Conservation (phyloP, 352 stramenopile species). For the Blastocystis sp. region DNA sequence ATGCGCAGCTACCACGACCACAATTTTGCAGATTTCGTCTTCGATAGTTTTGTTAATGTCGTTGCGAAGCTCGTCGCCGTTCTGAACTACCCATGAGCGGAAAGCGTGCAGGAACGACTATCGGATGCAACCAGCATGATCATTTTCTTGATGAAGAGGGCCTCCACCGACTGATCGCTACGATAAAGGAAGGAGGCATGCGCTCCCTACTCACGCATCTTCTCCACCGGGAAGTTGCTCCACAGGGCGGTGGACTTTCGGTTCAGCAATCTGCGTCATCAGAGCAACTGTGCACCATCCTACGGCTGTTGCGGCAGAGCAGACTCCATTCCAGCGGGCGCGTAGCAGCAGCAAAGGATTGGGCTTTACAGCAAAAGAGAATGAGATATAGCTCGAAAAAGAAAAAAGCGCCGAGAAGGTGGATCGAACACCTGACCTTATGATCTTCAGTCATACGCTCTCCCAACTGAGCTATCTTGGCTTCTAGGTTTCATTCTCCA, state of each 20-base stretch:
- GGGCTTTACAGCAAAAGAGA: too few species aligned
- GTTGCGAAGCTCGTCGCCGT: background rate
- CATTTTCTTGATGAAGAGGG: conserved; percentile 41
- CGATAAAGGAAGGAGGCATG: background rate
- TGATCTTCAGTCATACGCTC: conserved; percentile 70
- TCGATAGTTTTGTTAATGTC: conserved; percentile 24
- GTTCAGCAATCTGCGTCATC: background rate
- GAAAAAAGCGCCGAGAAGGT: conserved; percentile 69
- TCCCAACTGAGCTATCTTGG: conserved; percentile 70
- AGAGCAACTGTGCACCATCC: too few species aligned
- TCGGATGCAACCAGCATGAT: conserved; percentile 20
- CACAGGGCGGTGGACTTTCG: conserved; percentile 12
- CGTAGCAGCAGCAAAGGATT: too few species aligned
- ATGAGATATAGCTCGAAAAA: background rate
- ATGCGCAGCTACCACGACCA: background rate
- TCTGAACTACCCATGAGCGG: conserved; percentile 5
- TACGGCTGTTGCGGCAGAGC: too few species aligned
- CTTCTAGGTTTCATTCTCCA: background rate
- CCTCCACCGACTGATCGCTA: conserved; percentile 30
- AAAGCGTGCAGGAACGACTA: background rate
- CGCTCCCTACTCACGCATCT: conserved; percentile 5
- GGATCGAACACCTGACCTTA: conserved; percentile 70
- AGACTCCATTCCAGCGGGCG: too few species aligned
- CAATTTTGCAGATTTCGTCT: background rate
- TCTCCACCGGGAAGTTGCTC: conserved; percentile 13